These are phyloP conservation scores for Globisporangium emineosum DNA, from an alignment of 352 stramenopile genomes.

Conservation along the genomic window DNA sequence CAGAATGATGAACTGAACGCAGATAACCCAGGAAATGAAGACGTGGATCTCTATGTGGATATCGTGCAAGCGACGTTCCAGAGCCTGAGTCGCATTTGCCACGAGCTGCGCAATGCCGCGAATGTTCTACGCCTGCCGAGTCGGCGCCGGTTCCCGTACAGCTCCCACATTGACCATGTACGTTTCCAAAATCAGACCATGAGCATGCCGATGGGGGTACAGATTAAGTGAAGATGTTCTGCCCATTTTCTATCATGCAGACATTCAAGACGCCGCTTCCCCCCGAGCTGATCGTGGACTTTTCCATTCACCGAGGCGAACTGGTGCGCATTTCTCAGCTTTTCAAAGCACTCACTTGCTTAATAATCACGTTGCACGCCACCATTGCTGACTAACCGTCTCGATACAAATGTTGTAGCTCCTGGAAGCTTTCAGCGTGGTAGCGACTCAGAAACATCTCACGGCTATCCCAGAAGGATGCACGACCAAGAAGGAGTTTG, in stretches of 20 bases:
- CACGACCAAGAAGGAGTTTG: conserved; percentile 76
- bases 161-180: conserved; percentile 77
- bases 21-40: conserved; percentile 35
- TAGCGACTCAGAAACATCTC: conserved; percentile 48
- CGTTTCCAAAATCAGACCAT: too few relatives aligned
- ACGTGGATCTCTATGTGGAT: conserved; percentile 57
- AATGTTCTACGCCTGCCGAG: conserved; percentile 75
- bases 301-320: conserved; percentile 79
- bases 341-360: too few relatives aligned
- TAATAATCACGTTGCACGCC: too few relatives aligned
- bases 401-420: conserved; percentile 33
- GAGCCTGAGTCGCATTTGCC: conserved; percentile 48
- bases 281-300: conserved; percentile 75
- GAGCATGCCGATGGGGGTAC: too few relatives aligned
- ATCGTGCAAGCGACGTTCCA: conserved; percentile 49
- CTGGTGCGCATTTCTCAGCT: conserved; percentile 40
- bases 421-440: conserved; percentile 69
- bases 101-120: conserved; percentile 62
- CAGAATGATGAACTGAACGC: conserved; percentile 38
- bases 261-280: conserved; percentile 72
- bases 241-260: too few relatives aligned
- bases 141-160: conserved; percentile 77
- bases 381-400: too few relatives aligned
- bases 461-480: conserved; percentile 57
- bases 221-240: too few relatives aligned